Percentiles rank a stretch among this genome's conserved stretches.
Conservation (phyloP, 225 moss, liverwort and hornwort species). For the Straminergon stramineum region DNA sequence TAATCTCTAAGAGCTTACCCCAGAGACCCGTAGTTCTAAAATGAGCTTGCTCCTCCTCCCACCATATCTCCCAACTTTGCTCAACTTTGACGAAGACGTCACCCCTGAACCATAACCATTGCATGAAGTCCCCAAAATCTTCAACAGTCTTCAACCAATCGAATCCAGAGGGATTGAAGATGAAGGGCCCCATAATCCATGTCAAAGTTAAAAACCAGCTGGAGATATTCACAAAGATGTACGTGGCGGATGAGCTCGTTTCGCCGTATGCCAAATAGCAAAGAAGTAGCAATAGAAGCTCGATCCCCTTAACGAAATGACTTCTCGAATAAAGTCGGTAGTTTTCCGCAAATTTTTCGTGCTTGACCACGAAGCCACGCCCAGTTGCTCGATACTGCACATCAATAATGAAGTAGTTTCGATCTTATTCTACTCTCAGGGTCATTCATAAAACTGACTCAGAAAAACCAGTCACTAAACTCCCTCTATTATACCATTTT, state of each 20-base stretch:
- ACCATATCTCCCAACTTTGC: slow-evolving; percentile 83
- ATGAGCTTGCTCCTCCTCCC: slow-evolving; percentile 92
- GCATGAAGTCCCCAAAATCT: slow-evolving; percentile 80
- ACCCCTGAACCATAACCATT: slow-evolving; percentile 80
- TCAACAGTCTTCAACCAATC: slow-evolving; percentile 92
- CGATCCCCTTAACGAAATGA: slow-evolving; percentile 86
- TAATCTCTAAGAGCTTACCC: slow-evolving; percentile 69
- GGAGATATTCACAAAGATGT: slow-evolving; percentile 69
- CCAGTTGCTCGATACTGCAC: slow-evolving; percentile 90
- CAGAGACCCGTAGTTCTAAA: slow-evolving; percentile 64
- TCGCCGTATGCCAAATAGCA: slow-evolving; percentile 73
- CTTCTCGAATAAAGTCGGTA: slow-evolving; percentile 80
- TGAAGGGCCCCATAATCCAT: slow-evolving; percentile 83
- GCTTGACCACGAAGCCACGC: slow-evolving; percentile 87
- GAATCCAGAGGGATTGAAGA: slow-evolving; percentile 95
- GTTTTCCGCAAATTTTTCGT: slow-evolving; percentile 73
- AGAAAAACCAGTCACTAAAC: not conserved
- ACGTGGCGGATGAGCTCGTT: slow-evolving; percentile 44
- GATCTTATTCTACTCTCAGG: not conserved
- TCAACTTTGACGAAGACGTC: slow-evolving; percentile 66
- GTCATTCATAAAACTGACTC: not conserved
- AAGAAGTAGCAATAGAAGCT: slow-evolving; percentile 70
- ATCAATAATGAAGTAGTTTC: not conserved
- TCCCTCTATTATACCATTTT: not conserved
- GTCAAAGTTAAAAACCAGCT: slow-evolving; percentile 90